Evolutionary conservation across 495 filamentous ascomycete genomes (phyloP).

Genomic region (Annulohypoxylon maeteangense): DNA sequence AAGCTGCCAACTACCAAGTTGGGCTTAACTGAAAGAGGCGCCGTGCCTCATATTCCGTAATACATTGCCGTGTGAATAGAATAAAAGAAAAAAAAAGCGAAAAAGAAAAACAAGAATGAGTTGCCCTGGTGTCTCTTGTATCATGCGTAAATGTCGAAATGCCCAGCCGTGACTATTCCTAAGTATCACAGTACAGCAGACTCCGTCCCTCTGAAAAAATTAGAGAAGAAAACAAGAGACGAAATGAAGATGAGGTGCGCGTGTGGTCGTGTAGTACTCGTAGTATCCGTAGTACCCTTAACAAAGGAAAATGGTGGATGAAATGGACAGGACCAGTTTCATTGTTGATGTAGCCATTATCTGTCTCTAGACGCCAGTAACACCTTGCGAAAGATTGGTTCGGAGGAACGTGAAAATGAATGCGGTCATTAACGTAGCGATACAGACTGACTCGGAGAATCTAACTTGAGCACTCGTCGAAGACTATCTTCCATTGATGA

Average conservation of each 20-base stretch:
- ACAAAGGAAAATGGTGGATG: conserved; percentile 14
- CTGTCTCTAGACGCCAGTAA: conserved; percentile 21
- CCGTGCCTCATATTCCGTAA: conserved; percentile 38
- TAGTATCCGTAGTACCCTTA: neutral
- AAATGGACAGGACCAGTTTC: conserved; percentile 18
- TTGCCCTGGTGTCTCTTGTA: conserved; percentile 25
- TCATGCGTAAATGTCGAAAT: conserved; percentile 48
- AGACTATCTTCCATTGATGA: conserved; percentile 61
- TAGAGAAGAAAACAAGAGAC: conserved; percentile 25
- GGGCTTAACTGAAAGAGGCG: conserved; percentile 29
- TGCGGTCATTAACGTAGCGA: conserved; percentile 10
- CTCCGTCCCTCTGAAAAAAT: conserved; percentile 28
- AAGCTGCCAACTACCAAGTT: conserved; percentile 29
- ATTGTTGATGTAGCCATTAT: conserved; percentile 4
- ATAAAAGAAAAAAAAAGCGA: neutral
- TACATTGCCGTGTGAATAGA: conserved; percentile 36
- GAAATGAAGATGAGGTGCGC: neutral
- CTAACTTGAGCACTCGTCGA: conserved; percentile 61
- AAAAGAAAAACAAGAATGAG: conserved; percentile 31
- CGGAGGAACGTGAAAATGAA: neutral
- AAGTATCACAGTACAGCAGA: conserved; percentile 35
- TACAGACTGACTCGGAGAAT: conserved; percentile 30
- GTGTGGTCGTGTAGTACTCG: neutral
- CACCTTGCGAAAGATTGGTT: conserved; percentile 28
- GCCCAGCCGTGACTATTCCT: conserved; percentile 35